These are phyloP conservation scores for Isatis tinctoria DNA, from an alignment of 345 rosid genomes.

Conservation along the genomic window DNA sequence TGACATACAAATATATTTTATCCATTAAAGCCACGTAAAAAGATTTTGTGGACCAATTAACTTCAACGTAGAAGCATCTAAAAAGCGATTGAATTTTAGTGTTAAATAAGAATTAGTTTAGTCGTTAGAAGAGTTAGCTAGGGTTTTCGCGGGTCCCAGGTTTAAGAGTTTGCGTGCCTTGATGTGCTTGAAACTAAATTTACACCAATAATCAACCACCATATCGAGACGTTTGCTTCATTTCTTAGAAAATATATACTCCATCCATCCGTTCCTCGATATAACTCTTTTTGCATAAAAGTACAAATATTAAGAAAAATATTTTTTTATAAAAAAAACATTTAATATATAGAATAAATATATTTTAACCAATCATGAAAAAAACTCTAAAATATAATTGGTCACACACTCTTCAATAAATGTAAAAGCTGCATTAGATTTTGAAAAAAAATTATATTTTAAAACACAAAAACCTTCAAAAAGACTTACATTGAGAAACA, in stretches of 20 bases:
- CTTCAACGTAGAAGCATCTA: slow-evolving; percentile 23
- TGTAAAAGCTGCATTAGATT: too few species aligned
- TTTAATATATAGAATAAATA: too few species aligned
- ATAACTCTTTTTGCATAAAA: too few species aligned
- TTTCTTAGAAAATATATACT: background rate
- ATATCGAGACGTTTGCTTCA: slow-evolving; percentile 13
- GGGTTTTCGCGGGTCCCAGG: slow-evolving; percentile 28
- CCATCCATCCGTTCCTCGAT: too few species aligned
- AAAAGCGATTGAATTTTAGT: slow-evolving; percentile 9
- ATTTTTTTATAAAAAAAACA: too few species aligned
- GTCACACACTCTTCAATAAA: too few species aligned
- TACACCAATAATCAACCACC: slow-evolving; percentile 37
- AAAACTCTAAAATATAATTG: too few species aligned
- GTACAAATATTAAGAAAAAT: too few species aligned
- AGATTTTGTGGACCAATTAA: slow-evolving; percentile 7
- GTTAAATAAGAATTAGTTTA: slow-evolving; percentile 10
- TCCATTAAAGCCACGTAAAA: background rate
- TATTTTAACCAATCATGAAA: too few species aligned
- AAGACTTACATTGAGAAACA: too few species aligned
- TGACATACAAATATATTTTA: background rate
- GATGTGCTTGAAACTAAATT: slow-evolving; percentile 29
- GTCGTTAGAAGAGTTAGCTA: slow-evolving; percentile 29
- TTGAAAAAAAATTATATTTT: too few species aligned
- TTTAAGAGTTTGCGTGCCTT: slow-evolving; percentile 30
- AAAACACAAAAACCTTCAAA: too few species aligned